Evolutionary conservation across 352 stramenopile genomes (phyloP).

Genomic region (Globisporangium uncinulatum): DNA sequence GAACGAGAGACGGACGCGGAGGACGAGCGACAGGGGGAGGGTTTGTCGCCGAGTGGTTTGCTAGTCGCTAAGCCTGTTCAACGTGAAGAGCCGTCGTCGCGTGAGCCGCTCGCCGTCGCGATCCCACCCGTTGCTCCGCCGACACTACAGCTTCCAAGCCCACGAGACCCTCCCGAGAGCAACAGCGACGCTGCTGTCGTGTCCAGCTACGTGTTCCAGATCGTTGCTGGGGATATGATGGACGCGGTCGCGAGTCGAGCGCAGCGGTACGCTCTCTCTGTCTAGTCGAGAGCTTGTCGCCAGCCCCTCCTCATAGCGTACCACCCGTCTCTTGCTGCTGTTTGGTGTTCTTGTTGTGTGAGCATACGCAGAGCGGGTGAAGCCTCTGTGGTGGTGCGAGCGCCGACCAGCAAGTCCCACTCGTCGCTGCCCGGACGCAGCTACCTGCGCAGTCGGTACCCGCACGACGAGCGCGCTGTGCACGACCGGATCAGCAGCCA

Average conservation of each 20-base stretch:
- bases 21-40: not conserved
- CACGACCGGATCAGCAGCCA: slow-evolving; percentile 32
- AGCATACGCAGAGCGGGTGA: slow-evolving; percentile 3
- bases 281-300: too few species aligned
- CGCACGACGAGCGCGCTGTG: slow-evolving; percentile 37
- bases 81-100: not conserved
- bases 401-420: slow-evolving; percentile 12
- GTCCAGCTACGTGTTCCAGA: slow-evolving; percentile 13
- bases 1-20: slow-evolving; percentile 4
- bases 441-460: slow-evolving; percentile 43
- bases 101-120: not conserved
- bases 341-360: not conserved
- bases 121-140: not conserved
- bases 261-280: slow-evolving; percentile 22
- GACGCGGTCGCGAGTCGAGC: slow-evolving; percentile 20
- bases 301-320: not conserved
- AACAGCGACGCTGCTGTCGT: not conserved
- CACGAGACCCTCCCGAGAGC: not conserved
- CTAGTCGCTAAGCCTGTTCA: too few species aligned
- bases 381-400: not conserved
- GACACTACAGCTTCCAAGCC: not conserved
- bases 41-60: not conserved
- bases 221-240: slow-evolving; percentile 12
- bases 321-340: not conserved
- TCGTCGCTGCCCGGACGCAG: slow-evolving; percentile 35